Evolutionary conservation across 768 basidiomycete species (phyloP).

Genomic region (Termitomyces sp.): DNA sequence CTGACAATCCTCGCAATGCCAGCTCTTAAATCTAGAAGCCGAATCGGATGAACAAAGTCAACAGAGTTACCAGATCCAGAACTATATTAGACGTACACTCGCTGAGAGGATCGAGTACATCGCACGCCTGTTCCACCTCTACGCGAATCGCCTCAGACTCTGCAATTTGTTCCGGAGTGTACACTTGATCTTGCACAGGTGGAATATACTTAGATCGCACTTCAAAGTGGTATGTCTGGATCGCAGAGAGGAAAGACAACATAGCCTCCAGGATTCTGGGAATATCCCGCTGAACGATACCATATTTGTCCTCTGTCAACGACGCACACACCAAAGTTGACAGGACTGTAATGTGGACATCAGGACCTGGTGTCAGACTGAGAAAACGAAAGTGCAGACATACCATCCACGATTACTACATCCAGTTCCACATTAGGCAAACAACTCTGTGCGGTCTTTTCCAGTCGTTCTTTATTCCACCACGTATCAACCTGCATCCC

Average conservation of each 20-base stretch:
- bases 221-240: slow-evolving; percentile 61
- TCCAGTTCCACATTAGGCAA: slow-evolving; percentile 61
- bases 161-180: slow-evolving; percentile 27
- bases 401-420: slow-evolving; percentile 57
- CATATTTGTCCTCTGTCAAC: slow-evolving; percentile 73
- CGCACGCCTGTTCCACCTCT: slow-evolving; percentile 52
- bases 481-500: slow-evolving; percentile 25
- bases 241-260: slow-evolving; percentile 53
- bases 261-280: slow-evolving; percentile 77
- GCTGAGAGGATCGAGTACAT: slow-evolving; percentile 44
- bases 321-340: slow-evolving; percentile 66
- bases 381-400: slow-evolving; percentile 9
- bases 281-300: slow-evolving; percentile 81
- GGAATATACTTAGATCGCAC: slow-evolving; percentile 36
- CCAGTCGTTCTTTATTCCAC: slow-evolving; percentile 54
- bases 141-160: slow-evolving; percentile 31
- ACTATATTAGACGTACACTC: slow-evolving; percentile 44
- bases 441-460: slow-evolving; percentile 45
- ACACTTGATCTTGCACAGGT: slow-evolving; percentile 27
- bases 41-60: background rate
- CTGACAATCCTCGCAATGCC: slow-evolving; percentile 59
- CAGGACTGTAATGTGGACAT: slow-evolving; percentile 40
- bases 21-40: slow-evolving; percentile 51
- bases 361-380: background rate
- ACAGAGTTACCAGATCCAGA: background rate